Base-by-base conservation (phyloP, 345 rosid species). In the Salix dunnii region DNA sequence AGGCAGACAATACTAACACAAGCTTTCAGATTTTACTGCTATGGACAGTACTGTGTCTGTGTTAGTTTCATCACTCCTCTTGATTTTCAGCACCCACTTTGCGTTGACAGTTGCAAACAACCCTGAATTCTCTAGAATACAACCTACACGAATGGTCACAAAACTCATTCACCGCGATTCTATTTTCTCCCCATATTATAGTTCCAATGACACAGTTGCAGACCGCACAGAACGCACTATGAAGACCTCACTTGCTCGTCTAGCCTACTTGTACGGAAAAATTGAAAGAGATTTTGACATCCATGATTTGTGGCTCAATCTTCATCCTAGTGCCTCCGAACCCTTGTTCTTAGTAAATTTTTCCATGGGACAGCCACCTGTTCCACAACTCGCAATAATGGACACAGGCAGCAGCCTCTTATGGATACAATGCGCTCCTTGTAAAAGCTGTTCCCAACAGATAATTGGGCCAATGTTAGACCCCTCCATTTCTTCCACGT, bases 361-460 rank as follows among this genome's bases (percentile, higher is more conserved):
- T 79, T 85, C 93, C 0, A 68, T 91, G 6, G 95, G 94, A 20
- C 80, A 82, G 66, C 95, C 94, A 16, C 90, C 92, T 1, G 68
- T 88, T 16, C 90, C 84, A 0, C 91, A 89, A 62, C 83, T 85
- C 49, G 76, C 86, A 0, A 65, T 82, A 70, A 84, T 92, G 85
- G 94, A 89, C 76, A 87, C 90, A 0, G 94, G 94, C 43, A 92
- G 90, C 73, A 85, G 83, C 66, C 86, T 92, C 13, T n/a, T 85
- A 27, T 89, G 92, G 96, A 74, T 90, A 25, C 82, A 77, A 48
- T 88, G 96, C 79, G 79, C 61, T 28, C 90, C 92, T 5, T 91
- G 90, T 79, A 31, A 51, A 63, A 42, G 63, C 8, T 89, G 89
- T 68, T 73, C 76, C 5, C 4, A 49, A 21, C 86, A 85, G 7